Evolutionary conservation across 2,329 filamentous ascomycete genomes (phyloP).

Genomic region (Talaromyces islandicus): DNA sequence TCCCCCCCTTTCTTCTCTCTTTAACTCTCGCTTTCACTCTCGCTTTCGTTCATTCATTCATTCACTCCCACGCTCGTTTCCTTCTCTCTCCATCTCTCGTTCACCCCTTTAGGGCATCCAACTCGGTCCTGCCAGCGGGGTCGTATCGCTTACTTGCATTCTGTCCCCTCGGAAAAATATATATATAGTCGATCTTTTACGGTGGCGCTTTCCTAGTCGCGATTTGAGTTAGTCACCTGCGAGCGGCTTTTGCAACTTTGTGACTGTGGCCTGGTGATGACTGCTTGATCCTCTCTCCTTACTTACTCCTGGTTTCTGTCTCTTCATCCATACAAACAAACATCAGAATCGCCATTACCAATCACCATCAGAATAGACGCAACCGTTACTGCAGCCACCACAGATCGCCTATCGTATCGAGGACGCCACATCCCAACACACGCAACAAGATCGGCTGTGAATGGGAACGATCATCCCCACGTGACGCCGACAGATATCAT

Average conservation of each 20-base stretch:
- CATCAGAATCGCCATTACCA: not conserved
- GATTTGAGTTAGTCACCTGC: not conserved
- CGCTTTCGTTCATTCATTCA: not conserved
- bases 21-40: not conserved
- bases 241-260: not conserved
- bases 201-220: not conserved
- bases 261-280: not conserved
- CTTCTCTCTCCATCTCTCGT: too few relatives aligned
- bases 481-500: slow-evolving; percentile 8
- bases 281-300: not conserved
- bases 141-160: not conserved
- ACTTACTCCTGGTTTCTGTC: not conserved
- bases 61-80: not conserved
- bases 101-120: not conserved
- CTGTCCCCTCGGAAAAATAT: not conserved
- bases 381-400: not conserved
- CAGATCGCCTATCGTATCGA: not conserved
- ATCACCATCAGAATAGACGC: not conserved
- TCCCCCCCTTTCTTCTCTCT: not conserved
- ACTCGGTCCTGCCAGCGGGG: not conserved
- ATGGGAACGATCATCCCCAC: not conserved
- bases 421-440: not conserved
- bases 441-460: not conserved
- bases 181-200: not conserved
- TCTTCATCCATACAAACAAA: not conserved